Conservation (phyloP, 768 basidiomycete genomes). For the Lactarius evosmus region DNA sequence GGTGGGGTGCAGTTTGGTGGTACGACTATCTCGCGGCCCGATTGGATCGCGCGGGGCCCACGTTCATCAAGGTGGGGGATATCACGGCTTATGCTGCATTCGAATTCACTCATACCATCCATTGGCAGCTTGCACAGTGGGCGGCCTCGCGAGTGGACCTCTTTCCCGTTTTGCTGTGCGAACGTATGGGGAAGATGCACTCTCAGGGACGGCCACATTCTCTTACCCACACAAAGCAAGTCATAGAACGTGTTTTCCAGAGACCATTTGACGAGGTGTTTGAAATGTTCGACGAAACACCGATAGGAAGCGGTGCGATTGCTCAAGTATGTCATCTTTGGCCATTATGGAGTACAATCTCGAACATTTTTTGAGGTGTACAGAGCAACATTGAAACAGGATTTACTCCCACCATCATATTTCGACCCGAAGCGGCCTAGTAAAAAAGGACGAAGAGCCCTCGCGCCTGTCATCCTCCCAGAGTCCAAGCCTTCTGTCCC, state of each 20-base stretch:
- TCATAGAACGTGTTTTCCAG: slow-evolving; percentile 82
- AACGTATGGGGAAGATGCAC: slow-evolving; percentile 80
- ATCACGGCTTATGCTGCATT: not conserved
- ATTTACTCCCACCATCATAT: slow-evolving; percentile 83
- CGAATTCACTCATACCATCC: not conserved
- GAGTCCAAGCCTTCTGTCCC: slow-evolving; percentile 72
- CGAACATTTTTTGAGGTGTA: slow-evolving; percentile 59
- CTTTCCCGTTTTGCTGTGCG: slow-evolving; percentile 84
- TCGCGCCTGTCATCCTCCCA: slow-evolving; percentile 47
- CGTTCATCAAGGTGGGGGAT: slow-evolving; percentile 83
- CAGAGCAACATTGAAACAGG: slow-evolving; percentile 76
- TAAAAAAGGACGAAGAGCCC: slow-evolving; percentile 45
- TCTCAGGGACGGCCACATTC: slow-evolving; percentile 84
- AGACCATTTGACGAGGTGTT: slow-evolving; percentile 85
- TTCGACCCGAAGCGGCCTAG: slow-evolving; percentile 66
- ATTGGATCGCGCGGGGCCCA: slow-evolving; percentile 95
- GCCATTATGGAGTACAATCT: not conserved
- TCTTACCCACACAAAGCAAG: slow-evolving; percentile 69
- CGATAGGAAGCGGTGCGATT: slow-evolving; percentile 98
- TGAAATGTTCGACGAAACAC: slow-evolving; percentile 77
- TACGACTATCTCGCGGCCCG: slow-evolving; percentile 81
- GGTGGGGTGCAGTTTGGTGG: slow-evolving; percentile 98
- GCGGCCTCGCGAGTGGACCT: slow-evolving; percentile 93
- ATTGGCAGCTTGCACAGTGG: slow-evolving; percentile 90
- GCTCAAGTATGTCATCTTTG: slow-evolving; percentile 60